A percentile compares a stretch with the other conserved stretches of the same genome.
Evolutionary conservation across 192 early-diverging fungal species (phyloP).

Genomic region (Coemansia sp.): DNA sequence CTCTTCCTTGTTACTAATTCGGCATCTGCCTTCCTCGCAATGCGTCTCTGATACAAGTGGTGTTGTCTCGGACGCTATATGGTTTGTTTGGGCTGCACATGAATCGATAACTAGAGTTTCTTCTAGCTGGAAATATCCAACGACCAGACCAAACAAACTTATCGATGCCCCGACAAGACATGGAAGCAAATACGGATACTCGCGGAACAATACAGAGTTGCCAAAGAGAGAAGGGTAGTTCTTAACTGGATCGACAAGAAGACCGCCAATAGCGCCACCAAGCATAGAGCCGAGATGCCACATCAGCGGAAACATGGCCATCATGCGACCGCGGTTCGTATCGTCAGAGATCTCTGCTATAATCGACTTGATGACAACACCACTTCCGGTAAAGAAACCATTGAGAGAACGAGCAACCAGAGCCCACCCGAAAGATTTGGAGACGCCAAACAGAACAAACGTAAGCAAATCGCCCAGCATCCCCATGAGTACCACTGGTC

Average conservation of each 20-base stretch:
- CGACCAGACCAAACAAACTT: too few relatives aligned
- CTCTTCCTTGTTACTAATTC: background rate
- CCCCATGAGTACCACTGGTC: too few relatives aligned
- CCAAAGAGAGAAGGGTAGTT: conserved; percentile 35
- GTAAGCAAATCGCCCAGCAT: too few relatives aligned
- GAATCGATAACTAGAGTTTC: conserved; percentile 38
- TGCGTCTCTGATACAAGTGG: conserved; percentile 8
- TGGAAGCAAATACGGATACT: conserved; percentile 77
- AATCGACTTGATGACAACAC: conserved; percentile 75
- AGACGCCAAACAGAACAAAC: conserved; percentile 62
- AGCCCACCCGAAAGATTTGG: conserved; percentile 57
- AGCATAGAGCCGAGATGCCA: too few relatives aligned
- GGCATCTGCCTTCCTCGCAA: background rate
- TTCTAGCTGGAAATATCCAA: conserved; percentile 37
- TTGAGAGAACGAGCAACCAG: conserved; percentile 59
- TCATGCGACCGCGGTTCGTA: conserved; percentile 73
- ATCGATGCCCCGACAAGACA: conserved; percentile 34
- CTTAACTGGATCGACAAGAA: conserved; percentile 66
- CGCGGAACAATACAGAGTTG: conserved; percentile 54
- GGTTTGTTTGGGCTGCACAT: background rate
- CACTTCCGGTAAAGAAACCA: conserved; percentile 68
- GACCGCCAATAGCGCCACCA: conserved; percentile 63
- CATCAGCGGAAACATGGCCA: conserved; percentile 60
- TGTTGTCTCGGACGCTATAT: background rate
- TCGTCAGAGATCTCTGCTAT: conserved; percentile 78